Percentiles rank a stretch among this genome's conserved stretches.
Evolutionary conservation across 805 yeast species (phyloP).

Genomic region (Starmerella apicola): DNA sequence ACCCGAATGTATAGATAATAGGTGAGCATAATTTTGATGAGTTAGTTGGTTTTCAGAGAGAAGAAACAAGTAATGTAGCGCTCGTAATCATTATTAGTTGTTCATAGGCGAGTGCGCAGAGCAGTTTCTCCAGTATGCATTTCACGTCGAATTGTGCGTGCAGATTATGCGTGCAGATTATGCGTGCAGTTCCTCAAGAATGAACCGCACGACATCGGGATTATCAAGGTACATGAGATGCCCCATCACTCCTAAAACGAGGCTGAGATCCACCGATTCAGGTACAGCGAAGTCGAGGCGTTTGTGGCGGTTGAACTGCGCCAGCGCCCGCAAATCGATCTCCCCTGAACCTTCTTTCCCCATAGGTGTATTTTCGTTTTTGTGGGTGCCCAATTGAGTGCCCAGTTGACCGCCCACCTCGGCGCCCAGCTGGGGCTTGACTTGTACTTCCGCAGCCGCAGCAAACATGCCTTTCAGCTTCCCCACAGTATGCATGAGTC

Average conservation of each 20-base stretch:
- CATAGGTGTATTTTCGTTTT: background rate
- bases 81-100: too few relatives aligned
- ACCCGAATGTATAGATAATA: background rate
- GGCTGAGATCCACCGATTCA: conserved; percentile 65
- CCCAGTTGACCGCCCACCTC: background rate
- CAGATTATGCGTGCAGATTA: background rate
- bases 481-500: too few relatives aligned
- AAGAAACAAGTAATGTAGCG: too few relatives aligned
- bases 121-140: too few relatives aligned
- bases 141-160: too few relatives aligned
- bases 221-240: conserved; percentile 86
- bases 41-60: too few relatives aligned
- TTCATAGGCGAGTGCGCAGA: too few relatives aligned
- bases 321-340: conserved; percentile 27
- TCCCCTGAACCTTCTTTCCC: background rate
- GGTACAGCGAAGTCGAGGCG: conserved; percentile 73
- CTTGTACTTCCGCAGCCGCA: background rate
- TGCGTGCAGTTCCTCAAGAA: conserved; percentile 44
- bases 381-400: background rate
- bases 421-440: background rate
- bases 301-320: conserved; percentile 52
- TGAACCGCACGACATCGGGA: conserved; percentile 66
- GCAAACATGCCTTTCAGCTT: background rate
- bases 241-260: conserved; percentile 69
- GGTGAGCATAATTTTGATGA: background rate